These are phyloP conservation scores for Salicornia ramosissima DNA, from an alignment of 148 eudicot species.

Conservation along the genomic window DNA sequence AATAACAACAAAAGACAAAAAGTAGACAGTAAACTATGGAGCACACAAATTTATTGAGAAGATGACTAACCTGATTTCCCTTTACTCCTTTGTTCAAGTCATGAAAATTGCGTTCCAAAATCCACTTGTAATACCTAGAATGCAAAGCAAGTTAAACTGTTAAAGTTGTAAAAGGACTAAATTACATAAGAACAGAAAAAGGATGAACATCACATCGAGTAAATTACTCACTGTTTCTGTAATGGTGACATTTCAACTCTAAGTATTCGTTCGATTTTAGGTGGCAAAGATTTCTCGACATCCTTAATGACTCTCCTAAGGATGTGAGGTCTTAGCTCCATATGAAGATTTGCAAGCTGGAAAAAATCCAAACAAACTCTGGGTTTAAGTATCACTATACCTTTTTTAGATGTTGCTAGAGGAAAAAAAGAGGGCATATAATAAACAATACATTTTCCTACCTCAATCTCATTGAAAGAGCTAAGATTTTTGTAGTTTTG, in stretches of 20 bases:
- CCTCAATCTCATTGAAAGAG: slow-evolving; percentile 94
- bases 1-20: neutral
- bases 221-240: slow-evolving; percentile 75
- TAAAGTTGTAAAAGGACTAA: slow-evolving; percentile 5
- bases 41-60: neutral
- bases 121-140: slow-evolving; percentile 96
- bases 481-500: slow-evolving; percentile 96
- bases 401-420: neutral
- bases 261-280: slow-evolving; percentile 94
- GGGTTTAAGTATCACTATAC: neutral
- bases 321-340: slow-evolving; percentile 97
- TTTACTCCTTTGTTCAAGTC: slow-evolving; percentile 99
- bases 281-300: slow-evolving; percentile 98
- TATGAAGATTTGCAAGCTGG: slow-evolving; percentile 95
- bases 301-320: slow-evolving; percentile 97
- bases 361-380: neutral
- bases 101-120: slow-evolving; percentile 91
- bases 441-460: slow-evolving; percentile 2
- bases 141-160: slow-evolving; percentile 2
- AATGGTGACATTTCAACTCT: slow-evolving; percentile 99
- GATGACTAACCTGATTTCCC: slow-evolving; percentile 82
- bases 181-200: neutral
- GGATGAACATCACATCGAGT: neutral
- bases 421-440: neutral
- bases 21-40: neutral